phyloP scores from a whole-genome alignment of 108 stramenopile species.

The Hondaea fermentalgiana region DNA sequence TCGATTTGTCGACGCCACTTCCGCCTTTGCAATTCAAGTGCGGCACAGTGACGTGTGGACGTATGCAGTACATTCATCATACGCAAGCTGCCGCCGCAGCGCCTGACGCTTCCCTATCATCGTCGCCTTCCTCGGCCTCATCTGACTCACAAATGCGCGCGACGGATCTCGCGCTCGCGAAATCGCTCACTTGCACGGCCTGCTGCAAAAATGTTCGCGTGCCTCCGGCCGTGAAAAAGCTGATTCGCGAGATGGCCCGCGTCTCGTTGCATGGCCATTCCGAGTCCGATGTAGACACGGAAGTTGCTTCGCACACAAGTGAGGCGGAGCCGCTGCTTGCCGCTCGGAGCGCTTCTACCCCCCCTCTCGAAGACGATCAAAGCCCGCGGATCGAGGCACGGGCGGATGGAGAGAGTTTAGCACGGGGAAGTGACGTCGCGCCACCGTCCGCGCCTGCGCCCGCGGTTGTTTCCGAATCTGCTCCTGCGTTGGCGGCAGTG shows the following conservation, averaged over 20 bases:
- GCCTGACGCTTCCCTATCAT: neutral
- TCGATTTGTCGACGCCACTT: neutral
- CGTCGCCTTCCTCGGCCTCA: neutral
- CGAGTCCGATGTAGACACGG: too few species aligned
- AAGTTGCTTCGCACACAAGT: too few species aligned
- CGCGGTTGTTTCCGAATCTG: too few species aligned
- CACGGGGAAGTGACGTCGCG: too few species aligned
- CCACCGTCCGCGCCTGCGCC: too few species aligned
- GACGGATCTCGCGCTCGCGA: neutral
- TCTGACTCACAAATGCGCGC: neutral
- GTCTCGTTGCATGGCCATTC: too few species aligned
- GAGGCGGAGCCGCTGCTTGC: too few species aligned
- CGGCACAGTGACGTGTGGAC: neutral
- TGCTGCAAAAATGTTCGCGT: neutral
- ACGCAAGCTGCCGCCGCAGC: neutral
- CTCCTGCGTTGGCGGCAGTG: too few species aligned
- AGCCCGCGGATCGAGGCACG: too few species aligned
- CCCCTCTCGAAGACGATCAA: too few species aligned
- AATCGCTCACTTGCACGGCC: neutral
- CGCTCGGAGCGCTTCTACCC: too few species aligned
- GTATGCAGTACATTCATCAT: neutral
- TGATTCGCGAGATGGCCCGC: neutral
- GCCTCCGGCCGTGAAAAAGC: neutral
- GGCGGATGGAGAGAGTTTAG: too few species aligned
- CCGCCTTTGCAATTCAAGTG: constrained; percentile 15